Percentiles rank a stretch among this genome's conserved stretches.
Evolutionary conservation across 371 early-diverging fungal genomes (phyloP).

Genomic region (Mucor sp.): DNA sequence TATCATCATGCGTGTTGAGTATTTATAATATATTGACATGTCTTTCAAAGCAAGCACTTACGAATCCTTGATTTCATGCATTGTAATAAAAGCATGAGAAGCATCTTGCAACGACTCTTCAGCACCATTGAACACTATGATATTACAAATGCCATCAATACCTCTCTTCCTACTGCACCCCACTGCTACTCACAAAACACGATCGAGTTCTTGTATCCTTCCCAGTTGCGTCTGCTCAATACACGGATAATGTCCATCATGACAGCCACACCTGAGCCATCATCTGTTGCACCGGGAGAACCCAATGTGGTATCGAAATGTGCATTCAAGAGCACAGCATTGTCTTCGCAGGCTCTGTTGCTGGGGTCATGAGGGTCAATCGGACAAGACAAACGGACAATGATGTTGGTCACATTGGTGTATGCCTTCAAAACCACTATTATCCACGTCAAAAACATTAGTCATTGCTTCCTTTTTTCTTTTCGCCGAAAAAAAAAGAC

Average conservation of each 20-base stretch:
- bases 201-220: slow-evolving; percentile 54
- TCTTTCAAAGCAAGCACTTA: slow-evolving; percentile 21
- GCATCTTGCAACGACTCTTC: slow-evolving; percentile 82
- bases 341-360: slow-evolving; percentile 53
- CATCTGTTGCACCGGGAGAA: slow-evolving; percentile 68
- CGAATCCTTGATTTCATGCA: slow-evolving; percentile 61
- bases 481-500: too few species aligned
- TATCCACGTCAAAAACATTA: background rate
- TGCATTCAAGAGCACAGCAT: slow-evolving; percentile 70
- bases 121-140: slow-evolving; percentile 76
- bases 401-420: slow-evolving; percentile 72
- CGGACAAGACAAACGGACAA: slow-evolving; percentile 73
- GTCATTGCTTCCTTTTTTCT: background rate
- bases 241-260: slow-evolving; percentile 76
- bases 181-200: slow-evolving; percentile 64
- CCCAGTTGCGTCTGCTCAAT: slow-evolving; percentile 55
- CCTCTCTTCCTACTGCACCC: too few species aligned
- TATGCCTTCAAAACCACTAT: slow-evolving; percentile 70
- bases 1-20: background rate
- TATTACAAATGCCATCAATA: background rate
- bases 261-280: slow-evolving; percentile 70
- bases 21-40: too few species aligned
- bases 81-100: slow-evolving; percentile 74
- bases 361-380: slow-evolving; percentile 23
- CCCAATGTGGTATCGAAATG: slow-evolving; percentile 74